Conservation (phyloP, 177 flowering plant species). For the Telopea speciosissima region DNA sequence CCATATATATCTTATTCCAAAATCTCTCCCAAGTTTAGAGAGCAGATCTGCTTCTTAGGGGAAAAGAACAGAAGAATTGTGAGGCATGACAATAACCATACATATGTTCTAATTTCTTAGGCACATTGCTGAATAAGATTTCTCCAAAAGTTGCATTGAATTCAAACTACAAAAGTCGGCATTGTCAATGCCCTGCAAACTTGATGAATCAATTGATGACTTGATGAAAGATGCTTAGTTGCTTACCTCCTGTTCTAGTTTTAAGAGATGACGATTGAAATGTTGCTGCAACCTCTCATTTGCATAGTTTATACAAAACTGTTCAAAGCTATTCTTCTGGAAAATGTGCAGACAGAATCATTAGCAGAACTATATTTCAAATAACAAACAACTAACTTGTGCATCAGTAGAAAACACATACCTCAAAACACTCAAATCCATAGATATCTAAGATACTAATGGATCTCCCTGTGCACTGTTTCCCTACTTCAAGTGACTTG, state of each 20-base stretch:
- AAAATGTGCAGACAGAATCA: constrained; percentile 14
- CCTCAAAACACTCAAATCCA: constrained; percentile 92
- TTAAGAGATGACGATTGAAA: constrained; percentile 75
- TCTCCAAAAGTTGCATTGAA: neutral
- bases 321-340: constrained; percentile 93
- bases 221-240: constrained; percentile 20
- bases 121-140: neutral
- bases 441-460: constrained; percentile 82
- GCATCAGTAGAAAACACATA: constrained; percentile 18
- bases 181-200: constrained; percentile 5
- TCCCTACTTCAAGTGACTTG: constrained; percentile 58
- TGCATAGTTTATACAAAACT: constrained; percentile 89
- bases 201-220: constrained; percentile 7
- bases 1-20: neutral
- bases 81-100: neutral
- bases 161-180: constrained; percentile 3
- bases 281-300: constrained; percentile 95
- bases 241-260: constrained; percentile 91
- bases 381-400: neutral
- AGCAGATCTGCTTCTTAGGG: neutral
- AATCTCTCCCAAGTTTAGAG: neutral
- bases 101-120: neutral
- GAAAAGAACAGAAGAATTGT: too few species aligned
- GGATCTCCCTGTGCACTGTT: constrained; percentile 45
- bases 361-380: constrained; percentile 3